These are phyloP conservation scores for Holtermanniella nyarrowii DNA, from an alignment of 768 basidiomycete genomes.

Conservation along the genomic window DNA sequence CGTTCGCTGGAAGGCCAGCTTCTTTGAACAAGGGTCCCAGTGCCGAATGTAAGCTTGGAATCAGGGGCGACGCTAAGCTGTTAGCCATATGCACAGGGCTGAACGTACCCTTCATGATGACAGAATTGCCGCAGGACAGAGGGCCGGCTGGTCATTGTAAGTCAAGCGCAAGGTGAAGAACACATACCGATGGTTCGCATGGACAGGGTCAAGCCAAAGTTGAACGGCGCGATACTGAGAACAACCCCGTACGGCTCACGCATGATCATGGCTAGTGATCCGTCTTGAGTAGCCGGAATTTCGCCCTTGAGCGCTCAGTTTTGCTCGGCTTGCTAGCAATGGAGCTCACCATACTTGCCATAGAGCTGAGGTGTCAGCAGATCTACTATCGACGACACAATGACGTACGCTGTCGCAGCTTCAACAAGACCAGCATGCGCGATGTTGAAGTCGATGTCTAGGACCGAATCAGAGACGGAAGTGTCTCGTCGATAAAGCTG, in stretches of 20 bases:
- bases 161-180: no score
- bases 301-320: slow-evolving; percentile 7
- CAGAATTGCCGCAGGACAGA: slow-evolving; percentile 43
- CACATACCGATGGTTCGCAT: slow-evolving; percentile 22
- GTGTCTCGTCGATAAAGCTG: not conserved
- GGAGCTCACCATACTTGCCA: not conserved
- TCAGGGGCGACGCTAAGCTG: slow-evolving; percentile 31
- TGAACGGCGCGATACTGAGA: slow-evolving; percentile 30
- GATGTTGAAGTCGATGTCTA: not conserved
- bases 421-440: not conserved
- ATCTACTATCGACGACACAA: no score
- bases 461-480: not conserved
- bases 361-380: no score
- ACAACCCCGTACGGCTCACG: slow-evolving; percentile 32
- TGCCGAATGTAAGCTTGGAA: slow-evolving; percentile 36
- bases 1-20: slow-evolving; percentile 55
- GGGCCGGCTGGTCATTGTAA: slow-evolving; percentile 36
- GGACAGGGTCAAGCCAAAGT: slow-evolving; percentile 22
- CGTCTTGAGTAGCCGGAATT: slow-evolving; percentile 26
- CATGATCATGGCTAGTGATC: slow-evolving; percentile 10
- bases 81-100: not conserved
- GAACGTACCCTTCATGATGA: slow-evolving; percentile 27
- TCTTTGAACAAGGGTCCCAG: slow-evolving; percentile 41
- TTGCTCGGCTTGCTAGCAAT: no score
- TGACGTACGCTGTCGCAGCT: not conserved